These are phyloP conservation scores for Aspergillus pseudonomiae DNA, from an alignment of 2,329 filamentous ascomycete genomes.

Conservation along the genomic window DNA sequence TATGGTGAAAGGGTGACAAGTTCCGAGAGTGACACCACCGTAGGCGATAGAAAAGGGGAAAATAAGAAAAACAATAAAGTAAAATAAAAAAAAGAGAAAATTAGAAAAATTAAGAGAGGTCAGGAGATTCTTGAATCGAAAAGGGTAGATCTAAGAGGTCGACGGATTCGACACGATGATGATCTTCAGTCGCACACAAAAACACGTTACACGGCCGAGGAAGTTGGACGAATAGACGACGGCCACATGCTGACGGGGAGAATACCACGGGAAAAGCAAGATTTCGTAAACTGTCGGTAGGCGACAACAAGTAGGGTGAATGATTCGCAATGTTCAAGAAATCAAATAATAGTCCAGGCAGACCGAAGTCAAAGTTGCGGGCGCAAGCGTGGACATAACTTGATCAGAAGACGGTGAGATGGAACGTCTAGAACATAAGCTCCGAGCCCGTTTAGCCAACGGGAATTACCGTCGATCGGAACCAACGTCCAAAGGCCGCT, in stretches of 20 bases:
- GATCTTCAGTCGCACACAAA: slow-evolving; percentile 32
- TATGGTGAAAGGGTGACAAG: too few species aligned
- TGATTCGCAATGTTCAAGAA: slow-evolving; percentile 13
- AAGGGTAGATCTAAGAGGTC: slow-evolving; percentile 23
- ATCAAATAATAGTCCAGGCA: slow-evolving; percentile 17
- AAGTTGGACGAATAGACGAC: slow-evolving; percentile 36
- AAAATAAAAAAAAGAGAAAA: slow-evolving; percentile 8
- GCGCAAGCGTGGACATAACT: slow-evolving; percentile 23
- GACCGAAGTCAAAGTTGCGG: slow-evolving; percentile 18
- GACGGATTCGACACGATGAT: slow-evolving; percentile 17
- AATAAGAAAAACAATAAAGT: slow-evolving; percentile 9
- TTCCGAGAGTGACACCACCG: too few species aligned
- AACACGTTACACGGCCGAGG: slow-evolving; percentile 39
- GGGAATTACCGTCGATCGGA: slow-evolving; percentile 15
- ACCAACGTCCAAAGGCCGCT: not conserved
- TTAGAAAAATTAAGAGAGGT: slow-evolving; percentile 18
- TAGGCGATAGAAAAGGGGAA: not conserved
- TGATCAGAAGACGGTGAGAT: slow-evolving; percentile 25
- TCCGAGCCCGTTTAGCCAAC: slow-evolving; percentile 17
- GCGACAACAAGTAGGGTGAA: slow-evolving; percentile 2
- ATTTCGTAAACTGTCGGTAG: slow-evolving; percentile 1
- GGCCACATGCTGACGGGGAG: slow-evolving; percentile 37
- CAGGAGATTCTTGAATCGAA: slow-evolving; percentile 17
- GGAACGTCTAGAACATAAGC: slow-evolving; percentile 29
- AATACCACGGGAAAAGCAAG: not conserved